phyloP scores from a whole-genome alignment of 371 early-diverging fungal species.

The Rhizopus arrhizus region DNA sequence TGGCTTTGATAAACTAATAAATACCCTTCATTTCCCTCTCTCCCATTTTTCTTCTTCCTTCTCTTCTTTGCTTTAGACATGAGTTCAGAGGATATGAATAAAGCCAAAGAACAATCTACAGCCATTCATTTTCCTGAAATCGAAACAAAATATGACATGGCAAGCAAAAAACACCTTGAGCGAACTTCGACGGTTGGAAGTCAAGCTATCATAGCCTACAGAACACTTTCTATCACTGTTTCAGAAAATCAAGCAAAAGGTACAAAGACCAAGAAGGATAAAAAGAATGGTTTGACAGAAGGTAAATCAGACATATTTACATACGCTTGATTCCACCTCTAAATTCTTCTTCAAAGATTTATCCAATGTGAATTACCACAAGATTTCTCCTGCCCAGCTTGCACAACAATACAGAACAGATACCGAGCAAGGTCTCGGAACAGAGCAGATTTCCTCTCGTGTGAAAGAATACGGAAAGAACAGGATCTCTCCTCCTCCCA shows the following conservation, averaged over 20 bases:
- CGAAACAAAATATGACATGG: neutral
- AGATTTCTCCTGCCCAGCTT: conserved; percentile 37
- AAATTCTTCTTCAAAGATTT: conserved; percentile 16
- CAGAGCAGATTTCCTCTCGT: conserved; percentile 38
- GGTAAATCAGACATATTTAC: no score
- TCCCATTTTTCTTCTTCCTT: no score
- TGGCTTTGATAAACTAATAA: no score
- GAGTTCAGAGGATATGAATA: no score
- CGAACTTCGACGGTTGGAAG: conserved; percentile 19
- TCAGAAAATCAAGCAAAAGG: conserved; percentile 34
- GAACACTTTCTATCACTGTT: conserved; percentile 39
- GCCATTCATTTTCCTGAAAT: conserved; percentile 11
- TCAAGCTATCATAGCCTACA: conserved; percentile 38
- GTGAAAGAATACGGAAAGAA: conserved; percentile 55
- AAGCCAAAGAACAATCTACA: neutral
- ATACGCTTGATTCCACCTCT: no score
- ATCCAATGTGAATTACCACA: conserved; percentile 29
- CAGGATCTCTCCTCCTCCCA: conserved; percentile 47
- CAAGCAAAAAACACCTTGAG: conserved; percentile 5
- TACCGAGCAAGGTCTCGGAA: conserved; percentile 45
- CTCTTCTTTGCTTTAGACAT: no score
- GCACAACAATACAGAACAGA: conserved; percentile 50
- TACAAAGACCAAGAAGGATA: conserved; percentile 14
- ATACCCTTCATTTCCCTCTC: no score
- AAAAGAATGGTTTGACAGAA: conserved; percentile 24